Conservation (phyloP, 257 asterid genomes). For the Solanum ossicruentum region DNA sequence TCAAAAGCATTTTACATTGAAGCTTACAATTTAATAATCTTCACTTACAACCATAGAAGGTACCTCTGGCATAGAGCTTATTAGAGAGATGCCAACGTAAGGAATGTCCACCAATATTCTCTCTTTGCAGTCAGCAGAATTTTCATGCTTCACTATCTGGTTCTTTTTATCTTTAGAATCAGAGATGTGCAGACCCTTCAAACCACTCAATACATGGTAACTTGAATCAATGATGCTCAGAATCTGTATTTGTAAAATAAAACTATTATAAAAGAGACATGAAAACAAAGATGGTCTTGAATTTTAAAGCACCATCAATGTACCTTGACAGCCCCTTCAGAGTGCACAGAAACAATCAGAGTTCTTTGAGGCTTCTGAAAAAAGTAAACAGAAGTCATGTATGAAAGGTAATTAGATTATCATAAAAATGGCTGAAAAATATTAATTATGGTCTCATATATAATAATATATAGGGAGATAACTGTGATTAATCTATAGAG, state of each 20-base stretch:
- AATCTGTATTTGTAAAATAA: constrained; percentile 40
- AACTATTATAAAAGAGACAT: constrained; percentile 6
- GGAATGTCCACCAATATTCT: constrained; percentile 61
- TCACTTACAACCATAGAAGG: background rate
- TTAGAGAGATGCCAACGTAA: constrained; percentile 76
- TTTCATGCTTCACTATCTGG: constrained; percentile 32
- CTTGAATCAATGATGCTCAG: constrained; percentile 80
- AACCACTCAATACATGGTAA: constrained; percentile 61
- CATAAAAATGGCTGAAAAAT: background rate
- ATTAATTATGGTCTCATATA: background rate
- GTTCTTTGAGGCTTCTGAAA: constrained; percentile 89
- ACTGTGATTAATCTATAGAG: background rate
- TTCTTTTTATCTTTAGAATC: constrained; percentile 42
- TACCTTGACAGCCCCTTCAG: constrained; percentile 97
- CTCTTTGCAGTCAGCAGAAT: constrained; percentile 43
- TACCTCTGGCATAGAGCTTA: constrained; percentile 89
- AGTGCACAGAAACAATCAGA: constrained; percentile 67
- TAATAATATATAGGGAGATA: background rate
- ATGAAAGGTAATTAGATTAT: background rate
- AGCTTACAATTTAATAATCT: background rate
- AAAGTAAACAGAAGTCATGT: constrained; percentile 1
- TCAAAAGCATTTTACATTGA: background rate
- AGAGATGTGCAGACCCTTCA: constrained; percentile 43
- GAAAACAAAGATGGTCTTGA: background rate
- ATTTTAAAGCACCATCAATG: background rate